Base-by-base conservation (phyloP, 192 early-diverging fungal species). In the Lobosporangium transversale region DNA sequence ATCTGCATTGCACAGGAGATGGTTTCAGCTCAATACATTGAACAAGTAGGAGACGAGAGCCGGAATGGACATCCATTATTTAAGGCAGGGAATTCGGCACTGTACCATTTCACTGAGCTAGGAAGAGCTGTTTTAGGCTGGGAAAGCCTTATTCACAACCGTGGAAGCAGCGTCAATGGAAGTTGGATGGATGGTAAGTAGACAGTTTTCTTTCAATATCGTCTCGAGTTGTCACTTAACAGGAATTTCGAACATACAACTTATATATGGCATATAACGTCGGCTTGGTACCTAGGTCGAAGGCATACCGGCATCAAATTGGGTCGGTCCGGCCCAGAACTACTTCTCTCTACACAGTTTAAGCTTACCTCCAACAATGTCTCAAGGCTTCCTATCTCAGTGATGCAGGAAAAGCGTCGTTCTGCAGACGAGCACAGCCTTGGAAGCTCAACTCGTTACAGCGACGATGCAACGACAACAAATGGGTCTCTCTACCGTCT, bases 1-100 rank as follows among this genome's bases (percentile, higher is more conserved):
- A 71, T 80, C 30, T 37, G 65, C 27, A 71, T 88, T 30, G 71
- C 80, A 1, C 66, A 60, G 42, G 80, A 84, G 61, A 81, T 86
- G 73, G 49, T 88, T 30, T 56, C 54, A 2, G 64, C 56, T 58
- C 58, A 68, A 5, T 81, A 84, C 36, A 79, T 88, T 23, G 84
- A 84, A 79, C 66, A 74, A 65, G 66, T 74, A 31, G 67, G 63
- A 4, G 61, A 62, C 26, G 73, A 76, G 0, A 53, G 44, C 32
- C 27, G 32, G 26, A 33, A 37, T 20, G 73, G 65, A 42, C 58
- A 33, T 8, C 15, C 73, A 0, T 32, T 67, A 4, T 76, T 76
- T 30, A 50, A 60, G 17, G 67, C 64, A 6, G 71, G 53, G 4
- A 68, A 58, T 44, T 70, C 55, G 11, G 51, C 62, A 11, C 64